These are phyloP conservation scores for Clarireedia homoeocarpa DNA, from an alignment of 2,329 filamentous ascomycete genomes.

Conservation along the genomic window DNA sequence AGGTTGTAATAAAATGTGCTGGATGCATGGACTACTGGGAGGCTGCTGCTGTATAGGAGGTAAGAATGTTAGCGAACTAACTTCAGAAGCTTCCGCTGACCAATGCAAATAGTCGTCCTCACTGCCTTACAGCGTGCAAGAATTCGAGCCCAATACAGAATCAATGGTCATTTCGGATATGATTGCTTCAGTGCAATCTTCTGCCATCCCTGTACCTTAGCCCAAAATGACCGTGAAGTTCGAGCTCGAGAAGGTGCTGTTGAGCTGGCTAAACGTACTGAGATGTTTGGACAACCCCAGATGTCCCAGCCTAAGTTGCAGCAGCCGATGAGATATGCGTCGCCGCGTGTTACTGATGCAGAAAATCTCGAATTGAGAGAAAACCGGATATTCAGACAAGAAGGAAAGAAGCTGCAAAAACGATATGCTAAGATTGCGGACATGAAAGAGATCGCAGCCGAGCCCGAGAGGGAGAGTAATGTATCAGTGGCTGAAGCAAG, in stretches of 20 bases:
- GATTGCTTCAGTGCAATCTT: slow-evolving; percentile 33
- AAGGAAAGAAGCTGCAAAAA: neutral
- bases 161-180: slow-evolving; percentile 30
- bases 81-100: neutral
- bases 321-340: slow-evolving; percentile 20
- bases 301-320: slow-evolving; percentile 5
- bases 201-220: slow-evolving; percentile 34
- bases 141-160: slow-evolving; percentile 36
- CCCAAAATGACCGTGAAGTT: slow-evolving; percentile 39
- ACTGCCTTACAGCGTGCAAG: slow-evolving; percentile 20
- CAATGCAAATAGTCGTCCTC: neutral
- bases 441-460: neutral
- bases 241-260: slow-evolving; percentile 32
- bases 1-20: slow-evolving; percentile 33
- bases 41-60: slow-evolving; percentile 2
- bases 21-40: slow-evolving; percentile 24
- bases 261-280: slow-evolving; percentile 6
- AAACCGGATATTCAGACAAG: neutral
- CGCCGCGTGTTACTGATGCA: slow-evolving; percentile 1
- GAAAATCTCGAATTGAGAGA: neutral
- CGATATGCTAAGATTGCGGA: neutral
- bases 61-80: neutral
- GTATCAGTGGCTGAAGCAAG: too few species aligned
- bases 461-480: neutral
- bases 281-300: neutral